phyloP scores from a whole-genome alignment of 495 filamentous ascomycete genomes.

The Hypoxylon rickii region DNA sequence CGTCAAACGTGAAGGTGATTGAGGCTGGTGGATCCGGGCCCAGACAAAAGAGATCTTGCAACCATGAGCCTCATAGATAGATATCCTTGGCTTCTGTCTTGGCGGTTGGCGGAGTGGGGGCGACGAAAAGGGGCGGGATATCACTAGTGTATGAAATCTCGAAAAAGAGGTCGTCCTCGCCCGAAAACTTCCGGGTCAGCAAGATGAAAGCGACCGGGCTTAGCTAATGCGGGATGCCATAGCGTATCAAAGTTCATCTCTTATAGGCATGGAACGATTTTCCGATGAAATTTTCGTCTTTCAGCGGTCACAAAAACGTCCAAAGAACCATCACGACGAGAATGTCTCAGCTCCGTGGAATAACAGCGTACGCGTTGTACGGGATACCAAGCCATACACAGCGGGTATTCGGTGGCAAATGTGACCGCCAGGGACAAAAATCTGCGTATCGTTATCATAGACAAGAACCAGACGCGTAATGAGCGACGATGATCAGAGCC shows the following conservation, averaged over 20 bases:
- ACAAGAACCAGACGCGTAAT: constrained; percentile 13
- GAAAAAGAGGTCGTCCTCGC: background rate
- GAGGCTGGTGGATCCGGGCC: constrained; percentile 25
- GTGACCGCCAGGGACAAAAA: background rate
- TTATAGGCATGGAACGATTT: too few relatives aligned
- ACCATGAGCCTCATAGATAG: constrained; percentile 36
- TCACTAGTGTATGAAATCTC: background rate
- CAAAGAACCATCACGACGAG: background rate
- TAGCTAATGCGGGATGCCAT: constrained; percentile 5
- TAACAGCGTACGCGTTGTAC: background rate
- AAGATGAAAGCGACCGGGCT: background rate
- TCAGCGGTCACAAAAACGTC: too few relatives aligned
- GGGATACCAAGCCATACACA: background rate
- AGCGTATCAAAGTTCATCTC: constrained; percentile 19
- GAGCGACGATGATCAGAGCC: constrained; percentile 12
- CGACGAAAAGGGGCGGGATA: constrained; percentile 10
- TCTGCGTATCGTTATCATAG: background rate
- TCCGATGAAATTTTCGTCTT: too few relatives aligned
- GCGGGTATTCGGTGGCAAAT: background rate
- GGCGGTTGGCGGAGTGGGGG: constrained; percentile 23
- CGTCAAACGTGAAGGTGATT: constrained; percentile 36
- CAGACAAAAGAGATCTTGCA: background rate
- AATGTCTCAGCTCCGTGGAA: too few relatives aligned
- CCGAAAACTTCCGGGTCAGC: constrained; percentile 18
- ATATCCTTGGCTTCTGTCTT: constrained; percentile 22